Base-by-base conservation (phyloP, 129 eudicot genomes). In the Arctium minus region DNA sequence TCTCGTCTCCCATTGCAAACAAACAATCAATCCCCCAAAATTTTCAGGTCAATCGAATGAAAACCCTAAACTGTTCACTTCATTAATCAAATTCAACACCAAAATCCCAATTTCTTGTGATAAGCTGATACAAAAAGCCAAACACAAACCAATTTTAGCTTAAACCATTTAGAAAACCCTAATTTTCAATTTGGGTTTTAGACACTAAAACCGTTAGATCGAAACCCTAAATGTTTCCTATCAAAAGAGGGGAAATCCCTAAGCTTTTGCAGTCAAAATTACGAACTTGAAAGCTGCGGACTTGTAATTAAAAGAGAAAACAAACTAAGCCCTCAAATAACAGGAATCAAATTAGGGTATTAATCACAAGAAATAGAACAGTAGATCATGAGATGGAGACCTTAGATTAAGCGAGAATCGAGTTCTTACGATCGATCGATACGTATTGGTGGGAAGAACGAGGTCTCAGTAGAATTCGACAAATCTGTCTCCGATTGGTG, bases 1-100 rank as follows among this genome's bases (percentile, higher is more conserved):
- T 81, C 37, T 91, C 95, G 18, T 91, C 99, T 15, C 74, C 93
- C 93, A 91, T 88, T 13, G 79, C 56, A 85, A 65, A 75, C 79
- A 68, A 79, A 77, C 38, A 74, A 81, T 74, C 18, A n/a, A 79
- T 50, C 60, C 50, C 15, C 65, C 32, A n/a, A 46, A 84, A 64
- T 6, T 73, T 33, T 53, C 32, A 32, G 33, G 79, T 56, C 73
- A 67, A 80, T 31, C 56, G 74, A 56, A 77, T 68, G 70, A 74
- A 77, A 83, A 83, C 81, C 82, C 79, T 48, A 88, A 22, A 75
- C 3, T 53, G 18, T 67, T 32, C 83, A 72, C 78, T 37, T 38
- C 48, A 42, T 75, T 62, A 82, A 81, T 53, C 75, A 60, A 78
- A 73, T 9, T 50, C 68, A 85, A 27, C 27, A 36, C 62, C 70